Percentiles rank a stretch among this genome's conserved stretches.
These are phyloP conservation scores for Zygnema cylindricum DNA, from an alignment of 139 green algal species.

Conservation along the genomic window DNA sequence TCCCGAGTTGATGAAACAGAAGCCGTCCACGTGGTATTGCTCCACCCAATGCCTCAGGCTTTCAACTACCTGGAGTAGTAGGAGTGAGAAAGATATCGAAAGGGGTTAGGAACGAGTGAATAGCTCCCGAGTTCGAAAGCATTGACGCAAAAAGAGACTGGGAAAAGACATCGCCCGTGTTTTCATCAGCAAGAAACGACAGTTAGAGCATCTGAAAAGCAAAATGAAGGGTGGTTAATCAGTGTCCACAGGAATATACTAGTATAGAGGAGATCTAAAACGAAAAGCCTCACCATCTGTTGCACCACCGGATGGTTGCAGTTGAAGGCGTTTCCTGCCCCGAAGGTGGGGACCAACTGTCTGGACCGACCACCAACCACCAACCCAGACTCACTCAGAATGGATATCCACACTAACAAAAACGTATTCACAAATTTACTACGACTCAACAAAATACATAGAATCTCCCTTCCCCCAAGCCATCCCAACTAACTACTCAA, in stretches of 20 bases:
- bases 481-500: too few relatives aligned
- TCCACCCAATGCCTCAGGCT: conserved; percentile 88
- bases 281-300: conserved; percentile 75
- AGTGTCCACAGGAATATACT: too few relatives aligned
- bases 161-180: too few relatives aligned
- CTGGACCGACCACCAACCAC: background rate
- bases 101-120: background rate
- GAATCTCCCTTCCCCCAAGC: too few relatives aligned
- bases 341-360: conserved; percentile 13
- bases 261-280: too few relatives aligned
- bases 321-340: conserved; percentile 95
- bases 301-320: conserved; percentile 93
- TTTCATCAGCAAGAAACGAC: too few relatives aligned
- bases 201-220: too few relatives aligned
- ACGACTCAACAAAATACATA: too few relatives aligned
- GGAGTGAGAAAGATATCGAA: background rate
- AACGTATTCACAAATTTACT: too few relatives aligned
- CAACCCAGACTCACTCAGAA: too few relatives aligned
- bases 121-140: background rate
- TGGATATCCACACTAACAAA: too few relatives aligned
- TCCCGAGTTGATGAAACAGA: conserved; percentile 88
- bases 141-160: background rate
- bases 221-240: too few relatives aligned
- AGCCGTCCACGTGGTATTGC: conserved; percentile 84
- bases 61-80: conserved; percentile 77